Evolutionary conservation across 768 basidiomycete genomes (phyloP).

Genomic region (Dacryopinax primogenitus): DNA sequence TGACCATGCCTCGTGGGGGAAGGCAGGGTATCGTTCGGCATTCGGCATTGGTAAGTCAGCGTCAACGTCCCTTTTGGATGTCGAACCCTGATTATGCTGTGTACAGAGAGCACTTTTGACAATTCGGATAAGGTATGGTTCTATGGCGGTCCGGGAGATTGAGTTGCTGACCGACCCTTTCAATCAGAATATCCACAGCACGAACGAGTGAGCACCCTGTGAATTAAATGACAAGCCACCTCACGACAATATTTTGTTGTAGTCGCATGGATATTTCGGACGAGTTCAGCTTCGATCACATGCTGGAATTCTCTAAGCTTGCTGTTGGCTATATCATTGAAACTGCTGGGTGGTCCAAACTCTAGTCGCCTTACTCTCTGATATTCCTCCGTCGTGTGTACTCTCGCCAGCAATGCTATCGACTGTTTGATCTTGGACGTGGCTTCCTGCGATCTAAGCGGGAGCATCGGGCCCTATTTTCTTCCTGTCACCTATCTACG

Average conservation of each 20-base stretch:
- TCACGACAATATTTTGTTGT: conserved; percentile 7
- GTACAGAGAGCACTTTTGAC: conserved; percentile 54
- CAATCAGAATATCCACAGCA: conserved; percentile 72
- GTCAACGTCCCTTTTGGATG: conserved; percentile 28
- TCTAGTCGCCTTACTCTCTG: neutral
- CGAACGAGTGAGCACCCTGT: conserved; percentile 53
- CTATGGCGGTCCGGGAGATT: neutral
- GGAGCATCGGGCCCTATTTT: neutral
- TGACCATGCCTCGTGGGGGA: conserved; percentile 81
- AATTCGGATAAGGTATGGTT: conserved; percentile 33
- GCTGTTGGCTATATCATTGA: conserved; percentile 70
- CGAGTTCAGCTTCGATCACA: conserved; percentile 84
- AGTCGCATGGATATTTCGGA: conserved; percentile 74
- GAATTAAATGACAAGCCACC: neutral
- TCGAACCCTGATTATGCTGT: conserved; percentile 27
- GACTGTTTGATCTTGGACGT: neutral
- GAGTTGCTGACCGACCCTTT: conserved; percentile 4
- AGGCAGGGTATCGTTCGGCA: conserved; percentile 71
- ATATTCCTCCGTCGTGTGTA: neutral
- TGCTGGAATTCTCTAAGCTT: conserved; percentile 74
- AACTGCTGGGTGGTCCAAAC: conserved; percentile 38
- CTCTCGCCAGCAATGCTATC: too few species aligned
- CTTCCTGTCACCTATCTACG: neutral
- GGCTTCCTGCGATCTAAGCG: neutral
- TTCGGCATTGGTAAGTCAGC: conserved; percentile 61